Evolutionary conservation across 2,329 filamentous ascomycete species (phyloP).

Genomic region (Colletotrichum trifolii): DNA sequence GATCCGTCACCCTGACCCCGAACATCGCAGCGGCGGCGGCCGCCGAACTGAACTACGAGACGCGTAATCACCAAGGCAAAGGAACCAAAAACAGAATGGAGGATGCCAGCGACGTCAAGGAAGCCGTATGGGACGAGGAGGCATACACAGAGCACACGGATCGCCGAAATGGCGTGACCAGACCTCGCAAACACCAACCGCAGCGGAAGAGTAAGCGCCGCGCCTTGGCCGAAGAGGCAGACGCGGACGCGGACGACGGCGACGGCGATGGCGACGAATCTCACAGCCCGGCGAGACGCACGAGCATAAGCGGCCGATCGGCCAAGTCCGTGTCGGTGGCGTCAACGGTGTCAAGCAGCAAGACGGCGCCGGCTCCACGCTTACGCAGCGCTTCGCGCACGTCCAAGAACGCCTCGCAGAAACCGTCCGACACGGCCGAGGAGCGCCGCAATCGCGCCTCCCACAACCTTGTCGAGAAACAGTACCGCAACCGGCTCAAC

Average conservation of each 20-base stretch:
- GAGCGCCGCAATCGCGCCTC: constrained; percentile 45
- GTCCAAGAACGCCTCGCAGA: constrained; percentile 43
- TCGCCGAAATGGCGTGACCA: not conserved
- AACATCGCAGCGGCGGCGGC: constrained; percentile 30
- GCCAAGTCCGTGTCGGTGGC: constrained; percentile 19
- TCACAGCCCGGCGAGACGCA: constrained; percentile 25
- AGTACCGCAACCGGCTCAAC: constrained; percentile 48
- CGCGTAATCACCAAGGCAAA: constrained; percentile 25
- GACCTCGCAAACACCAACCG: constrained; percentile 5
- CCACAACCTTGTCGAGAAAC: constrained; percentile 48
- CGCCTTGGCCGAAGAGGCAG: constrained; percentile 1
- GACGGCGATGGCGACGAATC: constrained; percentile 15
- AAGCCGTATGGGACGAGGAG: constrained; percentile 27
- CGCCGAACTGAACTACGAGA: constrained; percentile 31
- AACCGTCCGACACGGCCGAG: constrained; percentile 41
- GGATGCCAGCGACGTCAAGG: constrained; percentile 24
- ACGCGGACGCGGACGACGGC: constrained; percentile 6
- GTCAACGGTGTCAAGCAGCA: constrained; percentile 28
- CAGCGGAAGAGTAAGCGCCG: constrained; percentile 33
- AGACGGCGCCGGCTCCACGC: constrained; percentile 30
- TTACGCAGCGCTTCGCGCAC: constrained; percentile 46
- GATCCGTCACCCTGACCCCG: constrained; percentile 29
- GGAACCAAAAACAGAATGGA: constrained; percentile 24
- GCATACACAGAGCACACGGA: constrained; percentile 3
- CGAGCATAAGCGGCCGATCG: constrained; percentile 29